phyloP scores from a whole-genome alignment of 192 early-diverging fungal species.

The Kickxella alabastrina region DNA sequence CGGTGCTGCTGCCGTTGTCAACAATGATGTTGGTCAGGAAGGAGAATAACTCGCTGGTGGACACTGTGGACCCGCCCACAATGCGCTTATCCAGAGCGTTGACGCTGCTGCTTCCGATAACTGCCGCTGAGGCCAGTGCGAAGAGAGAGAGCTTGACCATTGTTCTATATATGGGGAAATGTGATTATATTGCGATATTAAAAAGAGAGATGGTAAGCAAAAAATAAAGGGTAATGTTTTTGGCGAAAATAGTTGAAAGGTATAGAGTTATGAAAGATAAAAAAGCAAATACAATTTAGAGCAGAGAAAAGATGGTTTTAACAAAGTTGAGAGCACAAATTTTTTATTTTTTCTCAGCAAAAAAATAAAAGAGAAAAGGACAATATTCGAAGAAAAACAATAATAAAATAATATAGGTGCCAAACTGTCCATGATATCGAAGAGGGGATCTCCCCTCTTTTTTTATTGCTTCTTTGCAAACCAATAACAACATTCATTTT shows the following conservation, averaged over 20 bases:
- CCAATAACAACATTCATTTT: too few relatives aligned
- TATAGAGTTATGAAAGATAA: neutral
- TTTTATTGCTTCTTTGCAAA: too few relatives aligned
- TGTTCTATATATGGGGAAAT: too few relatives aligned
- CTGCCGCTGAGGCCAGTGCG: conserved; percentile 23
- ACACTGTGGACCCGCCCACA: conserved; percentile 21
- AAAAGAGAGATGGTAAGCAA: conserved; percentile 4
- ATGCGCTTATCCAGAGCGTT: conserved; percentile 26
- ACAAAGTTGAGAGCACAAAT: too few relatives aligned
- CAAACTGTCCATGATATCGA: too few relatives aligned
- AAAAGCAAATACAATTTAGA: too few relatives aligned
- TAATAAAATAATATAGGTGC: too few relatives aligned
- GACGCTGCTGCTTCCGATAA: conserved; percentile 25
- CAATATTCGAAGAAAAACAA: conserved; percentile 2
- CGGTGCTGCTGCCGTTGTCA: conserved; percentile 6
- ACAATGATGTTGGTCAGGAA: conserved; percentile 30
- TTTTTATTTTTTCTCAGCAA: neutral
- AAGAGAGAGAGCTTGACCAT: conserved; percentile 32
- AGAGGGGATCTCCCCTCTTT: too few relatives aligned
- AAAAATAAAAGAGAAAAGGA: neutral
- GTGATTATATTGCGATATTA: too few relatives aligned
- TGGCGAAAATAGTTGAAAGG: neutral
- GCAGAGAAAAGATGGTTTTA: too few relatives aligned
- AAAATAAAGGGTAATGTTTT: neutral
- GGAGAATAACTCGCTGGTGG: conserved; percentile 14